Conservation (phyloP, 345 rosid genomes). For the Tarenaya hassleriana region DNA sequence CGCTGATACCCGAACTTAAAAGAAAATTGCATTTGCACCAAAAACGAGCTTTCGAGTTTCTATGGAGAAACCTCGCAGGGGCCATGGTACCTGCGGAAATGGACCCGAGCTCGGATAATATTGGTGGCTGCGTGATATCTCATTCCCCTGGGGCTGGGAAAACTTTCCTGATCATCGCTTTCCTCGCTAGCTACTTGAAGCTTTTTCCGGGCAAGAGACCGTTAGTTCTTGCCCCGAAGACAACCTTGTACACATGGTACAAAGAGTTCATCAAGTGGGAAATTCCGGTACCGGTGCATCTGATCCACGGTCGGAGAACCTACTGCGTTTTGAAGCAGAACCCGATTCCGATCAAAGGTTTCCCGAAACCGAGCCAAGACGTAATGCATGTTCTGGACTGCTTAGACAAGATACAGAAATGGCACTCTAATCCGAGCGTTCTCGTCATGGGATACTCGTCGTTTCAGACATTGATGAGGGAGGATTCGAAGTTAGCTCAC, state of each 20-base stretch:
- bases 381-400: conserved; percentile 86
- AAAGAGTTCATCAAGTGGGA: conserved; percentile 94
- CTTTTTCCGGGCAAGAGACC: conserved; percentile 83
- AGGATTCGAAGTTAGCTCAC: conserved; percentile 70
- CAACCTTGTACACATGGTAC: conserved; percentile 91
- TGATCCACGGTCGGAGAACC: conserved; percentile 77
- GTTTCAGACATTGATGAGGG: conserved; percentile 77
- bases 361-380: conserved; percentile 60
- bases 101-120: conserved; percentile 41
- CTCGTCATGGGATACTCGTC: conserved; percentile 98
- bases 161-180: conserved; percentile 82
- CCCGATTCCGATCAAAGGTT: conserved; percentile 35
- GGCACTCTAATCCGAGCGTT: conserved; percentile 87
- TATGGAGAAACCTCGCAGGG: conserved; percentile 80
- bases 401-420: conserved; percentile 82
- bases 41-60: conserved; percentile 81
- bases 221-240: conserved; percentile 85
- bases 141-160: conserved; percentile 97
- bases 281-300: conserved; percentile 73
- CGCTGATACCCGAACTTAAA: conserved; percentile 65
- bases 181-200: conserved; percentile 79
- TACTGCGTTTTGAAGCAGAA: conserved; percentile 47
- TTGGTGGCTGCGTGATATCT: conserved; percentile 89
- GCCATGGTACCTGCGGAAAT: conserved; percentile 55
- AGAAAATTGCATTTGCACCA: conserved; percentile 69